A percentile compares a stretch with the other conserved stretches of the same genome.
phyloP scores from a whole-genome alignment of 257 asterid genomes.

The Solanum etuberosum region DNA sequence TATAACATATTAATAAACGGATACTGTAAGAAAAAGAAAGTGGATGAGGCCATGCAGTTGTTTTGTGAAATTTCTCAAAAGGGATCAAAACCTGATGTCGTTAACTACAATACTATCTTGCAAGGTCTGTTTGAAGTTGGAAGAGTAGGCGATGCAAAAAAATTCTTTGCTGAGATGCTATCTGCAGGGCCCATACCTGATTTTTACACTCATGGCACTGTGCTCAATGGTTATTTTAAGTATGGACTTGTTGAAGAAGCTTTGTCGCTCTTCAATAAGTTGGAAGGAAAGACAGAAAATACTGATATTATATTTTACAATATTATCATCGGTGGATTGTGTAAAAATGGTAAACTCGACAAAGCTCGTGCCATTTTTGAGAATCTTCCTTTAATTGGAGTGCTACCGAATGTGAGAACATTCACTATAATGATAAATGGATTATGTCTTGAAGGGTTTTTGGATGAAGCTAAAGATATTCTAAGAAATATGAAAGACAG shows the following conservation, averaged over 20 bases:
- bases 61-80: background rate
- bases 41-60: background rate
- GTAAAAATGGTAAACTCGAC: background rate
- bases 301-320: background rate
- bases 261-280: background rate
- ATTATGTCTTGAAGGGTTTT: background rate
- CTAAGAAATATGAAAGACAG: background rate
- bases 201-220: background rate
- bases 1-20: background rate
- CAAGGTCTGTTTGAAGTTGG: background rate
- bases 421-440: background rate
- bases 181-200: background rate
- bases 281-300: background rate
- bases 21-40: background rate
- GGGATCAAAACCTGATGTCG: background rate
- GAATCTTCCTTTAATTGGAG: background rate
- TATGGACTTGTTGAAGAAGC: background rate
- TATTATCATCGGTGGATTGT: background rate
- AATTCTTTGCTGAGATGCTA: background rate
- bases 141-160: background rate
- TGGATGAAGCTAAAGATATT: background rate
- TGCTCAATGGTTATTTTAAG: slow-evolving; percentile 7
- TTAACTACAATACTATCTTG: background rate
- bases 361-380: background rate
- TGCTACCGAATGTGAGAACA: background rate